Evolutionary conservation across 805 yeast species (phyloP).

Genomic region (Saccharomycodes ludwigii): DNA sequence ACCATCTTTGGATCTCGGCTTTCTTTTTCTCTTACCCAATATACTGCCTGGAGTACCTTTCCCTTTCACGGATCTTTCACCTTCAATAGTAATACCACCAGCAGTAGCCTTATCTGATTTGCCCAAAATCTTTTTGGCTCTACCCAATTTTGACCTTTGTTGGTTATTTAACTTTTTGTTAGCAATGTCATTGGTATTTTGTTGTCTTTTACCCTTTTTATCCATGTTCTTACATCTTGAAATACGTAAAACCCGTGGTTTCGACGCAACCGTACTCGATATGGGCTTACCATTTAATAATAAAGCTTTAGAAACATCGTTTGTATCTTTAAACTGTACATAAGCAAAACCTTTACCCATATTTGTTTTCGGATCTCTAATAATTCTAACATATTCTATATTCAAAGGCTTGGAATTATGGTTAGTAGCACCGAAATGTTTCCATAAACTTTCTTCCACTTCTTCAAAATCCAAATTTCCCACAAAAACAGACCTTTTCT

Average conservation of each 20-base stretch:
- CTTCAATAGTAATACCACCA: slow-evolving; percentile 54
- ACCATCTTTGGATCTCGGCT: slow-evolving; percentile 33
- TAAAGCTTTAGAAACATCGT: slow-evolving; percentile 71
- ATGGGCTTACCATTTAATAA: slow-evolving; percentile 60
- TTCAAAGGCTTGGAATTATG: slow-evolving; percentile 21
- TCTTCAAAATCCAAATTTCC: slow-evolving; percentile 93
- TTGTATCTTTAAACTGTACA: slow-evolving; percentile 70
- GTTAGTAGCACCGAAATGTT: slow-evolving; percentile 47
- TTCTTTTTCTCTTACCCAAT: slow-evolving; percentile 27
- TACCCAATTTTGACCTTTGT: slow-evolving; percentile 67
- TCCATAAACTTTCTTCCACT: slow-evolving; percentile 81
- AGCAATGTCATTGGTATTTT: slow-evolving; percentile 14
- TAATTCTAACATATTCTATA: slow-evolving; percentile 79
- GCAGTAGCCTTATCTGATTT: slow-evolving; percentile 67
- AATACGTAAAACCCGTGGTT: slow-evolving; percentile 59
- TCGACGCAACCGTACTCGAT: slow-evolving; percentile 14
- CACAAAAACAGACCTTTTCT: slow-evolving; percentile 73
- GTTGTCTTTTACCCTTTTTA: slow-evolving; percentile 12
- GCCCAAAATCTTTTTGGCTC: slow-evolving; percentile 65
- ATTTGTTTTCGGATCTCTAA: slow-evolving; percentile 87
- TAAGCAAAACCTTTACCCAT: slow-evolving; percentile 97
- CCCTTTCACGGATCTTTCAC: slow-evolving; percentile 67
- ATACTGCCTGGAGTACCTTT: slow-evolving; percentile 43
- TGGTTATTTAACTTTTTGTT: slow-evolving; percentile 37
- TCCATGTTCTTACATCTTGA: slow-evolving; percentile 46